Base-by-base conservation (phyloP, 345 rosid species). In the Psidium friedrichsthalianum region DNA sequence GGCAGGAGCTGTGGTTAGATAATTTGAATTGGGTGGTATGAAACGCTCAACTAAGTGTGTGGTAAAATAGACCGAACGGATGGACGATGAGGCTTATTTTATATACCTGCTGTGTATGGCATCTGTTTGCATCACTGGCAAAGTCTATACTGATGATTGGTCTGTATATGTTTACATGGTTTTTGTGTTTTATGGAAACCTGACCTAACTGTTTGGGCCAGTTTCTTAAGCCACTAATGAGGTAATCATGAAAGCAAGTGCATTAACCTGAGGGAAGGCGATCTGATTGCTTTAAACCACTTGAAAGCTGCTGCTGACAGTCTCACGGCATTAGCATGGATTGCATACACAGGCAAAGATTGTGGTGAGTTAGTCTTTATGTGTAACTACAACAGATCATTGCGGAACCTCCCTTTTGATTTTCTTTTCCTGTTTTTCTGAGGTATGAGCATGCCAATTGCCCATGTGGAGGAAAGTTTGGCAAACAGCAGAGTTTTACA, bases 371-470 rank as follows among this genome's bases (percentile, higher is more conserved):
- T 40, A 82, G 44, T 51, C 27, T 74, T 82, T 82, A 84, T 25
- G 53, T 42, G 42, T 83, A 21, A 49, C 47, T 24, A 52, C 78
- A 40, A 83, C 13, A 55, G 82, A 52, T 64, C 11, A 32, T 58
- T 44, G 74, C 8, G 64, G 74, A 49, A 53, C 18, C 69, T 85
- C 87, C 52, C 82, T 86, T 86, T 56, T 57, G 74, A 59, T 57
- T 27, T 69, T 83, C 8, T 2, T 64, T 61, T 42, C 85, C 85
- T 57, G 74, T 58, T 44, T 91, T 90, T 74, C 56, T 16, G 88
- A 96, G 99, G 99, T 89, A 95, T 96, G 99, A 94, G 93, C 90
- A 96, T 96, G 99, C 99, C 99, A 55, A 94, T 93, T 40, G 98
- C 98, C 61, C 98, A 96, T 84, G 97, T 96, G 86, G 99, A 97